Evolutionary conservation across 2,329 filamentous ascomycete species (phyloP).

Genomic region (Cordyceps cateniannulata): DNA sequence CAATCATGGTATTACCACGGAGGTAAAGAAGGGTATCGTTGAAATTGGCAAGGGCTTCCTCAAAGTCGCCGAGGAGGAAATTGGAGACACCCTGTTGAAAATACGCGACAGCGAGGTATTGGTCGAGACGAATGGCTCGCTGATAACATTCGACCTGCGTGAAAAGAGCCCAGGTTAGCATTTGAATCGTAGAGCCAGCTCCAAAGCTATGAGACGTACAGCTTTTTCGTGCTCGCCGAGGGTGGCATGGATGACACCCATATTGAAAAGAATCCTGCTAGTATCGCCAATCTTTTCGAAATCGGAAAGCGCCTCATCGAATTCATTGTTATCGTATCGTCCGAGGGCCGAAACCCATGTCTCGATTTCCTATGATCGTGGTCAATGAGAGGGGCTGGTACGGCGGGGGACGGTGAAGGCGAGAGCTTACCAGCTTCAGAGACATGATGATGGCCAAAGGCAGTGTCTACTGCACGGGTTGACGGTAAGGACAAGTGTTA

Average conservation of each 20-base stretch:
- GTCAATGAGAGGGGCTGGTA: neutral
- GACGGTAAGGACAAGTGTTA: neutral
- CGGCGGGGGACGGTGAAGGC: neutral
- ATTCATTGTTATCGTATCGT: conserved; percentile 96
- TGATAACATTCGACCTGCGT: conserved; percentile 93
- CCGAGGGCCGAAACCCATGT: conserved; percentile 90
- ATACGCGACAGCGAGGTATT: conserved; percentile 94
- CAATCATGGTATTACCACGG: conserved; percentile 92
- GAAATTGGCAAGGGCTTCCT: conserved; percentile 95
- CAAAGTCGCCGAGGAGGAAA: conserved; percentile 93
- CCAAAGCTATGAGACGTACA: conserved; percentile 48
- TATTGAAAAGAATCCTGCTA: conserved; percentile 97
- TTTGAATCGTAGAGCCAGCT: neutral
- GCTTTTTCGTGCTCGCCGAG: conserved; percentile 93
- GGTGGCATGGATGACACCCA: conserved; percentile 94
- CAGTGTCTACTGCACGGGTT: neutral
- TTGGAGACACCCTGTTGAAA: conserved; percentile 99
- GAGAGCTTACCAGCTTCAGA: conserved; percentile 49
- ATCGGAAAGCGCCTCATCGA: conserved; percentile 76
- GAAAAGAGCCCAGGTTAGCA: conserved; percentile 6
- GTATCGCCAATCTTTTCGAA: conserved; percentile 90
- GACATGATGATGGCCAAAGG: conserved; percentile 41
- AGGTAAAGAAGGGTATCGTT: conserved; percentile 95
- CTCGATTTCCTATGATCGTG: conserved; percentile 75
- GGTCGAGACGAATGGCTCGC: conserved; percentile 80